Percentiles rank a stretch among this genome's conserved stretches.
phyloP scores from a whole-genome alignment of 2,329 filamentous ascomycete genomes.

The Niveomyces coronatus region DNA sequence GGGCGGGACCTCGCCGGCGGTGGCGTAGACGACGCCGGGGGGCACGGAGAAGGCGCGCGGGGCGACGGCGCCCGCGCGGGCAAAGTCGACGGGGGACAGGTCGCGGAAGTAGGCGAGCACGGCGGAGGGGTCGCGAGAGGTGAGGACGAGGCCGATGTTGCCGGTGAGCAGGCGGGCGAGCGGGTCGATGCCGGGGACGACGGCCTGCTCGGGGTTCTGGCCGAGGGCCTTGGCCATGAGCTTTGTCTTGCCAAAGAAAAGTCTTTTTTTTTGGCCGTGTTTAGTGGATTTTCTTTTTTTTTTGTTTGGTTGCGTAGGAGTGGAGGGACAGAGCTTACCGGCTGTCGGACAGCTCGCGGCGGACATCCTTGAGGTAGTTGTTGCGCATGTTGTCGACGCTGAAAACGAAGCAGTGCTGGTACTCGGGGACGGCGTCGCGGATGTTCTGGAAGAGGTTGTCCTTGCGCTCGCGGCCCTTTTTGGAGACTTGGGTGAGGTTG shows the following conservation, averaged over 20 bases:
- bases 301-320: not conserved
- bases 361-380: slow-evolving; percentile 85
- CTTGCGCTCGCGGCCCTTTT: slow-evolving; percentile 89
- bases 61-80: slow-evolving; percentile 71
- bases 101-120: slow-evolving; percentile 63
- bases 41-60: slow-evolving; percentile 71
- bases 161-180: slow-evolving; percentile 64
- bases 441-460: slow-evolving; percentile 82
- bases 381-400: slow-evolving; percentile 96
- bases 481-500: slow-evolving; percentile 81
- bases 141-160: slow-evolving; percentile 84
- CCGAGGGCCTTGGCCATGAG: slow-evolving; percentile 96
- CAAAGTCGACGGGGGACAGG: slow-evolving; percentile 75
- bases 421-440: slow-evolving; percentile 72
- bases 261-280: slow-evolving; percentile 33
- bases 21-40: slow-evolving; percentile 69
- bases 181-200: slow-evolving; percentile 64
- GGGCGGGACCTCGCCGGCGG: slow-evolving; percentile 65
- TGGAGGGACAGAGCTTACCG: slow-evolving; percentile 42
- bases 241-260: slow-evolving; percentile 99
- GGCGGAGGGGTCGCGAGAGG: slow-evolving; percentile 58
- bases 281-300: not conserved
- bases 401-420: slow-evolving; percentile 89
- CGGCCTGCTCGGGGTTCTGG: slow-evolving; percentile 63
- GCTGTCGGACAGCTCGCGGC: slow-evolving; percentile 74